Percentiles rank a stretch among this genome's conserved stretches.
Conservation (phyloP, 2,329 filamentous ascomycete species). For the Microdochium paspali region DNA sequence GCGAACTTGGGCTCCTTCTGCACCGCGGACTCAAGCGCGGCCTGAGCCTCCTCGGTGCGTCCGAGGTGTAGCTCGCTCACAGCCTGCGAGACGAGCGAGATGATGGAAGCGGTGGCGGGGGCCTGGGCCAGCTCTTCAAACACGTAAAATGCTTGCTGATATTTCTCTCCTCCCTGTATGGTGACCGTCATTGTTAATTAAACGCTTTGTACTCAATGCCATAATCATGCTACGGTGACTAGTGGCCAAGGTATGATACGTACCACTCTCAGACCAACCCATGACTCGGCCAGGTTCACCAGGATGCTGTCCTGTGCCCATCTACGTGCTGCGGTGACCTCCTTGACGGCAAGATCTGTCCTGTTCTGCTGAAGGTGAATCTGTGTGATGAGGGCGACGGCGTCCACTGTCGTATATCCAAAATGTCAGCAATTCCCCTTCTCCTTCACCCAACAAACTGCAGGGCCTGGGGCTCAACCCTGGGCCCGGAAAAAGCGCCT, state of each 20-base stretch:
- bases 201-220: neutral
- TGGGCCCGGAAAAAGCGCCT: too few relatives aligned
- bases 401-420: constrained; percentile 39
- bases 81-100: constrained; percentile 76
- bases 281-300: constrained; percentile 90
- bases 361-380: constrained; percentile 90
- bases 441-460: too few relatives aligned
- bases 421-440: too few relatives aligned
- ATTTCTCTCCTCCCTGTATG: constrained; percentile 77
- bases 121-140: constrained; percentile 92
- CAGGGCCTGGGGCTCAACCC: too few relatives aligned
- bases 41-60: constrained; percentile 78
- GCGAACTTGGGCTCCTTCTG: constrained; percentile 62
- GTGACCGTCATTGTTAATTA: constrained; percentile 13
- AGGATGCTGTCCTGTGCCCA: constrained; percentile 94
- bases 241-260: constrained; percentile 14
- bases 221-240: neutral
- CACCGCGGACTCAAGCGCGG: constrained; percentile 72
- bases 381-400: constrained; percentile 81
- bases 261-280: constrained; percentile 84
- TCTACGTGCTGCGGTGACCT: constrained; percentile 74
- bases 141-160: constrained; percentile 95
- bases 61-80: constrained; percentile 88
- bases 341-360: constrained; percentile 81
- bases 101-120: constrained; percentile 66